Evolutionary conservation across 2,329 filamentous ascomycete species (phyloP), one percentile per base, ranked within the genome.

Genomic region (Diaporthe vaccinii): DNA sequence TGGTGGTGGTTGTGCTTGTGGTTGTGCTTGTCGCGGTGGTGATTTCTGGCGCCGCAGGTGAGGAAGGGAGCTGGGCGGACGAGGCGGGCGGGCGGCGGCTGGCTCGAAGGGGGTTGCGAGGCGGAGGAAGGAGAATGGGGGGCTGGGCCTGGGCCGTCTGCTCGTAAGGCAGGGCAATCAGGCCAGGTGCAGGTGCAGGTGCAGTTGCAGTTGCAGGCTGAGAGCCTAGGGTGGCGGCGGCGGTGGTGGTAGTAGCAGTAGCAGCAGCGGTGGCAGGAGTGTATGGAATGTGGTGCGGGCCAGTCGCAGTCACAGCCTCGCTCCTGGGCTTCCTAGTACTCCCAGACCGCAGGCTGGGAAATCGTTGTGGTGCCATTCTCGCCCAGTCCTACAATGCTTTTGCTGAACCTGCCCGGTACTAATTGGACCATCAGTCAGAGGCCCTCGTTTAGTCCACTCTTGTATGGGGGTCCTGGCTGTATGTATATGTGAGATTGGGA

Each of bases 101-200:
- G 78, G 68, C 79, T 76, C 83, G 84, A 76, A 82, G 81, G 78
- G 82, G 84, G 80, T 82, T 85, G 79, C 85, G 84, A 77, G 87
- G 86, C 67, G 86, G 81, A 71, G 82, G 80, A 75, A 90, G 82
- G 61, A 88, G 87, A 77, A 91, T 89, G 49, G 91, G 91, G 75
- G 89, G 89, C 81, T 89, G 87, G 65, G 89, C 89, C 78, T 89
- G 87, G 69, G 87, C 84, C 49, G 89, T 90, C 82, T 92, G 87
- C 80, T 93, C 91, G 84, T 93, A 92, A 75, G 89, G 88, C 73
- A 92, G 80, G 65, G 87, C 87, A 75, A 92, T 85, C 78, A 92
- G 81, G 78, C 82, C 84, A 57, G 85, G 83, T 79, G 88, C 87
- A 58, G 67, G 51, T 36, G 46, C 73, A 57, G 68, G 51, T 62